Conservation (phyloP, 1,284 basidiomycete genomes). For the Neolentinus lepideus region DNA sequence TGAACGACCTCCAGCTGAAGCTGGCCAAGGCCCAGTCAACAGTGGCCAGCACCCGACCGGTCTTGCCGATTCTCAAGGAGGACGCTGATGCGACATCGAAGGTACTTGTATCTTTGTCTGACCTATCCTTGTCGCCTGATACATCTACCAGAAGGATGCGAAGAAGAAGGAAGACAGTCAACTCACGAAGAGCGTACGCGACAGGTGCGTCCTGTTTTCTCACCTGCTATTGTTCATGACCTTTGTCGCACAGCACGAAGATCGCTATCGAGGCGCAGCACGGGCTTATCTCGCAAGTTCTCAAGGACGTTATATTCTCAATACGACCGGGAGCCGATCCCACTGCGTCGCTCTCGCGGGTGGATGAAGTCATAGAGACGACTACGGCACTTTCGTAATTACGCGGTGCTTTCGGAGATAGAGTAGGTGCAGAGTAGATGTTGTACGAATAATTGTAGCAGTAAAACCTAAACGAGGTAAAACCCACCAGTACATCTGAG, state of each 20-base stretch:
- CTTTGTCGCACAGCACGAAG: constrained; percentile 49
- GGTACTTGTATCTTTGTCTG: constrained; percentile 13
- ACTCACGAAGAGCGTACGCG: constrained; percentile 75
- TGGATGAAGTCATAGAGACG: constrained; percentile 29
- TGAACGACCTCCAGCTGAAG: constrained; percentile 86
- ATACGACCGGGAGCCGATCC: constrained; percentile 37
- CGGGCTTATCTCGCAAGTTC: constrained; percentile 81
- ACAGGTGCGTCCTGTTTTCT: constrained; percentile 49
- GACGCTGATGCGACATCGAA: constrained; percentile 17
- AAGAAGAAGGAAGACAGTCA: constrained; percentile 75
- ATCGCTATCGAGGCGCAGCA: constrained; percentile 88
- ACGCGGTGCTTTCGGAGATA: not conserved
- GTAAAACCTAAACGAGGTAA: too few species aligned
- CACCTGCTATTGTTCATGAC: not conserved
- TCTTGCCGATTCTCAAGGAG: constrained; percentile 31
- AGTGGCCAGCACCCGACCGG: constrained; percentile 49
- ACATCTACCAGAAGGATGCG: constrained; percentile 44
- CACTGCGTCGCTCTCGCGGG: constrained; percentile 15
- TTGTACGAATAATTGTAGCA: not conserved
- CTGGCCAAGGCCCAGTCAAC: constrained; percentile 56
- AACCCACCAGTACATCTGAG: too few species aligned
- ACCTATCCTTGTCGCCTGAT: constrained; percentile 3
- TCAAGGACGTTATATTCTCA: constrained; percentile 84
- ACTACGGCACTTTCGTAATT: constrained; percentile 22
- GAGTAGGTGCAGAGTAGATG: not conserved